Evolutionary conservation across 2,329 filamentous ascomycete species (phyloP), one percentile per base, ranked within the genome.

Genomic region (Cladorrhinum sp.): DNA sequence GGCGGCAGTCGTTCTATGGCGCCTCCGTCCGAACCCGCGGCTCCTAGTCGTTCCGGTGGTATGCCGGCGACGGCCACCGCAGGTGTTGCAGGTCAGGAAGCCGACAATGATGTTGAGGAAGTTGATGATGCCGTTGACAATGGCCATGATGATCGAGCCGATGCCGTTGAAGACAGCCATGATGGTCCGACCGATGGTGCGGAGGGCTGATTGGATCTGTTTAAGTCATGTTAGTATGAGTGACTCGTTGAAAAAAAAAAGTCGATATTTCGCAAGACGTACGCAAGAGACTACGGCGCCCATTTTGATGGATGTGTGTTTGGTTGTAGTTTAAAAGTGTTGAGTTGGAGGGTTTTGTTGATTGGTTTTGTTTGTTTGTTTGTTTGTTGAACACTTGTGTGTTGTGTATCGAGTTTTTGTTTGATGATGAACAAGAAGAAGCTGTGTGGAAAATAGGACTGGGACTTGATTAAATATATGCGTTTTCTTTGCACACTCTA

Each of bases 231-330:
- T 18, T 58, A 22, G 18, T 18, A 16, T 18, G 24, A 27, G 18
- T 58, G 20, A 24, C 32, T 41, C 6, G 7, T 13, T 45, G 51
- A 49, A 48, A 27, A 41, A n/a, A 41, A 41, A 41, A 41, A 41
- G 16, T 8, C 3, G 16, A 18, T 12, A 32, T 6, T 32, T 32
- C 13, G 29, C 29, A 29, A 83, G 89, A 48, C 53, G 18, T 90
- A 93, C 90, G 73, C 90, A 93, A 74, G 90, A 93, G 67, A 92
- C 81, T 71, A 95, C 87, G 76, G 88, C 90, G 78, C 91, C 91
- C 91, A 95, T 93, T 68, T 75, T 87, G 76, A 70, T 57, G 62
- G 45, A 16, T 45, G 50, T 61, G 36, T 48, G 50, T 58, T 12
- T 41, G 24, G 50, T 29, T 27, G n/a, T 49, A 54, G 55, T 36